Evolutionary conservation across 345 rosid species (phyloP).

Genomic region (Cochlearia excelsa): DNA sequence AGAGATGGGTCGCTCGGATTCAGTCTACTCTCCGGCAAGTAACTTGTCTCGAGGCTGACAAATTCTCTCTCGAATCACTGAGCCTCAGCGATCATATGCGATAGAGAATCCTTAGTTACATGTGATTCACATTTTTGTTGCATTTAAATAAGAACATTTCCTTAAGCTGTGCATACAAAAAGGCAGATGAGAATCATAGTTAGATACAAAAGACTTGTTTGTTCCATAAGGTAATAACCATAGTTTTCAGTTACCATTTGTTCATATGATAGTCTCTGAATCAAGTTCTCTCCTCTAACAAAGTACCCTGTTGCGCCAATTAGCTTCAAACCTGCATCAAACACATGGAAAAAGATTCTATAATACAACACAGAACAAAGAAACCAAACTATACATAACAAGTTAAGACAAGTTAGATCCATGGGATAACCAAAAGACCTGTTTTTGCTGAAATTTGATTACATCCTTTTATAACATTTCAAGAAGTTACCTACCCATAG

Average conservation of each 20-base stretch:
- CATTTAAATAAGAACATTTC: no score
- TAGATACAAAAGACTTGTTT: slow-evolving; percentile 67
- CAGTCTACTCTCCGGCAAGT: slow-evolving; percentile 68
- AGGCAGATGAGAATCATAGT: not conserved
- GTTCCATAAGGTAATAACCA: slow-evolving; percentile 70
- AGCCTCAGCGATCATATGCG: slow-evolving; percentile 43
- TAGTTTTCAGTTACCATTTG: slow-evolving; percentile 95
- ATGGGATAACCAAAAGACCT: slow-evolving; percentile 48
- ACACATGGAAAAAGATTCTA: slow-evolving; percentile 51
- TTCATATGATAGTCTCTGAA: slow-evolving; percentile 86
- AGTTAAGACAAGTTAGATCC: slow-evolving; percentile 3
- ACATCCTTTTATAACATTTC: slow-evolving; percentile 71
- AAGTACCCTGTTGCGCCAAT: slow-evolving; percentile 96
- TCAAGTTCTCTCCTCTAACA: slow-evolving; percentile 88
- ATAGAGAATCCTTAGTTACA: slow-evolving; percentile 19
- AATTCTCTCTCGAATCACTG: slow-evolving; percentile 50
- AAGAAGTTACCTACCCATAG: slow-evolving; percentile 61
- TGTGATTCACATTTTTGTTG: slow-evolving; percentile 27
- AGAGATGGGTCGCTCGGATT: slow-evolving; percentile 80
- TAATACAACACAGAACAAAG: slow-evolving; percentile 38
- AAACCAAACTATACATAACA: slow-evolving; percentile 6
- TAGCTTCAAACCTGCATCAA: slow-evolving; percentile 90
- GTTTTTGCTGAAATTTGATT: slow-evolving; percentile 93
- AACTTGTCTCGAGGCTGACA: slow-evolving; percentile 46
- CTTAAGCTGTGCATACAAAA: no score